Base-by-base conservation (phyloP, 2,329 filamentous ascomycete genomes). In the Sporothrix luriei region DNA sequence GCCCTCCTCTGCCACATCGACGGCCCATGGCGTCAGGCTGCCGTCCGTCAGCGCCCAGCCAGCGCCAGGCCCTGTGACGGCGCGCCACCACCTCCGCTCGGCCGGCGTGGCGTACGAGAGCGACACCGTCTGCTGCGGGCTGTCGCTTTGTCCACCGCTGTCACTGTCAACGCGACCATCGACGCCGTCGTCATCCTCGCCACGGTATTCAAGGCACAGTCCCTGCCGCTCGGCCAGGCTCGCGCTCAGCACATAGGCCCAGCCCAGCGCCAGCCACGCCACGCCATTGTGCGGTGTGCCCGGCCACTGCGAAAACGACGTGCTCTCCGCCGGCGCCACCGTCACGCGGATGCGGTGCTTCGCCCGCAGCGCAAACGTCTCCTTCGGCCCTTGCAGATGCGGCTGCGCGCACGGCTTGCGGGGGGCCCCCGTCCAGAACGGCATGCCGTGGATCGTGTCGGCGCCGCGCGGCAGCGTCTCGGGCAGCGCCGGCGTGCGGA, bases 221-320 rank as follows among this genome's bases (percentile, higher is more conserved):
- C 46, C 24, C n/a, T 70, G 66, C 40, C 69, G 57, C 49, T 70
- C 69, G 14, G 71, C 71, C 19, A 72, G 69, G 46, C 65, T 69
- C 6, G 68, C 68, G 59, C 49, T 70, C 1, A 72, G 21, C 21
- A 72, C 52, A 57, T 72, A 72, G 11, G 66, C 69, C 69, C 69
- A 72, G 38, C 68, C 71, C 21, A 70, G 54, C 9, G 67, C 54
- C 11, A 69, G 46, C 66, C 68, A 61, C 16, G 71, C 71, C n/a
- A 72, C 61, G 5, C 71, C 69, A 46, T 72, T 72, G 68, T 72
- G 70, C 29, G 59, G 66, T 26, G 51, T 66, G 21, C 68, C 71
- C 11, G 69, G 48, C 71, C 71, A 72, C 48, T 26, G 10, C 4
- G 62, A 3, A 40, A 66, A 66, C 0, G 33, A 33, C 33, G 6